Percentiles rank a stretch among this genome's conserved stretches.
These are phyloP conservation scores for Trichoderma sp. DNA, from an alignment of 2,329 filamentous ascomycete genomes.

Conservation along the genomic window DNA sequence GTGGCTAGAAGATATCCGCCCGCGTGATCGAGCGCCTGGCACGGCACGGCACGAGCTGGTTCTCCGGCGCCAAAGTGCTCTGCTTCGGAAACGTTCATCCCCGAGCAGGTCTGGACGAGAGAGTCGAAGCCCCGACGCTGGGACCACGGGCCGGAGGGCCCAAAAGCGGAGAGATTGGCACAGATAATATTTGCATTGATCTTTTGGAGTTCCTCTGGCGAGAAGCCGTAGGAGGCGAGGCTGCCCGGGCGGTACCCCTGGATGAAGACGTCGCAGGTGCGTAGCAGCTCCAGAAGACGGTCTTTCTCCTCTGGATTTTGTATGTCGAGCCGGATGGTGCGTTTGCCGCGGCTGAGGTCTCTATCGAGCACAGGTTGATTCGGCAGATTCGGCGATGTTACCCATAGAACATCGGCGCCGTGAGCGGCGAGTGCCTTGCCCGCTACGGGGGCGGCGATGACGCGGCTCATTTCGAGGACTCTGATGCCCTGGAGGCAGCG, in stretches of 20 bases:
- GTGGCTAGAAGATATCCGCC: slow-evolving; percentile 57
- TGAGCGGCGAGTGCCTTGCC: slow-evolving; percentile 68
- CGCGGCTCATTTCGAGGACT: slow-evolving; percentile 70
- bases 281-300: slow-evolving; percentile 57
- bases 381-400: slow-evolving; percentile 64
- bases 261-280: slow-evolving; percentile 61
- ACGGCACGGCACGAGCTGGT: slow-evolving; percentile 48
- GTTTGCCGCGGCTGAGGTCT: slow-evolving; percentile 68
- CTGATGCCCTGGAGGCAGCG: slow-evolving; percentile 59
- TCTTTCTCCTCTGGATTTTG: slow-evolving; percentile 49
- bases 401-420: slow-evolving; percentile 69
- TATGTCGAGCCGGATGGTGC: slow-evolving; percentile 62
- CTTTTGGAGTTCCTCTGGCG: slow-evolving; percentile 39
- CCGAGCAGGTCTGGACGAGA: slow-evolving; percentile 52
- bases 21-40: slow-evolving; percentile 59
- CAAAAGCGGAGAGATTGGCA: slow-evolving; percentile 57
- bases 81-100: slow-evolving; percentile 58
- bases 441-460: slow-evolving; percentile 71
- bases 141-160: slow-evolving; percentile 45
- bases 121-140: slow-evolving; percentile 56
- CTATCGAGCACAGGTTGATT: slow-evolving; percentile 68
- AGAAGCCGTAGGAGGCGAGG: slow-evolving; percentile 45
- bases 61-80: slow-evolving; percentile 45
- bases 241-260: slow-evolving; percentile 66
- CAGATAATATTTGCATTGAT: slow-evolving; percentile 49